These are phyloP conservation scores for Phaeosphaeriaceae sp. DNA, from an alignment of 2,329 filamentous ascomycete genomes.

Conservation along the genomic window DNA sequence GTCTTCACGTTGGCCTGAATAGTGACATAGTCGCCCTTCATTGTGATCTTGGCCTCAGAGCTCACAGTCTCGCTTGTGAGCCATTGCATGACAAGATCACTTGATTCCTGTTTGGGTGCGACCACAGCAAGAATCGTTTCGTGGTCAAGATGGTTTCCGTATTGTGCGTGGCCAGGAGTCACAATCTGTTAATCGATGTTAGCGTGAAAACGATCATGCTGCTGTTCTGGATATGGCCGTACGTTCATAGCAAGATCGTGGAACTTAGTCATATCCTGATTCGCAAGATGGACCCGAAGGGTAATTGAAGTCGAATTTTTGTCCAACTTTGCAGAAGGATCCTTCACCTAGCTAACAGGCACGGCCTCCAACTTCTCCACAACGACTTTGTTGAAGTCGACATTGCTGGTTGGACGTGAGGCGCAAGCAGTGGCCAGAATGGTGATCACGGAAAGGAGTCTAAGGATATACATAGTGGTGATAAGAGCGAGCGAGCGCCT, in stretches of 20 bases:
- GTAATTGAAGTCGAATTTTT: conserved; percentile 22
- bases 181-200: conserved; percentile 46
- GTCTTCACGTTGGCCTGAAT: conserved; percentile 56
- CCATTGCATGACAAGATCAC: conserved; percentile 60
- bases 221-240: not conserved
- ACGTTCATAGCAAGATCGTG: conserved; percentile 29
- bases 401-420: conserved; percentile 21
- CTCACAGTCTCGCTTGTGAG: conserved; percentile 53
- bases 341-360: conserved; percentile 21
- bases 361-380: conserved; percentile 19
- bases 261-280: conserved; percentile 25
- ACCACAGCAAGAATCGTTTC: conserved; percentile 58
- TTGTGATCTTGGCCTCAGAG: conserved; percentile 51
- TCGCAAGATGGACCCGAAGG: conserved; percentile 27
- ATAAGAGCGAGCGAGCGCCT: conserved; percentile 5
- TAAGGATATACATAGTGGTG: conserved; percentile 1
- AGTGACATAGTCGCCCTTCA: conserved; percentile 61
- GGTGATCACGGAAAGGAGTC: not conserved
- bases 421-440: not conserved
- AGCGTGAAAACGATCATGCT: not conserved
- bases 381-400: conserved; percentile 8
- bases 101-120: conserved; percentile 57
- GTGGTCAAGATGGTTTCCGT: conserved; percentile 58
- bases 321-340: conserved; percentile 16
- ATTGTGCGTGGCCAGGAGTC: conserved; percentile 57